Percentiles rank a stretch among this genome's conserved stretches.
phyloP scores from a whole-genome alignment of 441 rosid genomes.

The Capsella rubella region DNA sequence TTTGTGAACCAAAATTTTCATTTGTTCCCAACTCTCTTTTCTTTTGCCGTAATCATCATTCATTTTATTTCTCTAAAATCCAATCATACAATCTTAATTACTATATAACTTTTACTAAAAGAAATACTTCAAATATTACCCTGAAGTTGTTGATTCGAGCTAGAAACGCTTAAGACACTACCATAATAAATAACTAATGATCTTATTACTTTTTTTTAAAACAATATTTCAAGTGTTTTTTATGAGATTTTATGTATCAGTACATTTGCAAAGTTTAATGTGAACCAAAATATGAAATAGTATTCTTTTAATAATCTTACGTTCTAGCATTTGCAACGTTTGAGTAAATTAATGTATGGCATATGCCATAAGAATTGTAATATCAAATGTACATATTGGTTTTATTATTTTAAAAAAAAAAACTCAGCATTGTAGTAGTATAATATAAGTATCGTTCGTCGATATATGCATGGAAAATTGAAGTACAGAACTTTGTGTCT shows the following conservation, averaged over 20 bases:
- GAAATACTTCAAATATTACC: too few species aligned
- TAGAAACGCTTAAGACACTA: too few species aligned
- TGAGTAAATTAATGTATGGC: background rate
- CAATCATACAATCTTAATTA: conserved; percentile 17
- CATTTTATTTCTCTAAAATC: conserved; percentile 15
- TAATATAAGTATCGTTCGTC: background rate
- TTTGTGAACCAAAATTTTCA: conserved; percentile 24
- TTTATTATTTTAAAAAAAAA: background rate
- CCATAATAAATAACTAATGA: background rate
- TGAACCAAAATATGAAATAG: background rate
- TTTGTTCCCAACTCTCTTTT: conserved; percentile 15
- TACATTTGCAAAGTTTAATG: background rate
- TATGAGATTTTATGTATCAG: background rate
- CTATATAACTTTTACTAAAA: too few species aligned
- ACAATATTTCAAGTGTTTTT: background rate
- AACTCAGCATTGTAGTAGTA: background rate
- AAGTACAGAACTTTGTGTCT: conserved; percentile 31
- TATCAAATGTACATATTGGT: background rate
- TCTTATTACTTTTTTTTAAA: background rate
- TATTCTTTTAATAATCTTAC: too few species aligned
- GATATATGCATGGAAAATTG: conserved; percentile 31
- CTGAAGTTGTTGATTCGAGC: too few species aligned
- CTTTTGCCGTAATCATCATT: conserved; percentile 27
- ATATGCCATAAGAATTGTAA: background rate
- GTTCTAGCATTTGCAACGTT: too few species aligned